Evolutionary conservation across 768 basidiomycete species (phyloP).

Genomic region (Asterophora parasitica): DNA sequence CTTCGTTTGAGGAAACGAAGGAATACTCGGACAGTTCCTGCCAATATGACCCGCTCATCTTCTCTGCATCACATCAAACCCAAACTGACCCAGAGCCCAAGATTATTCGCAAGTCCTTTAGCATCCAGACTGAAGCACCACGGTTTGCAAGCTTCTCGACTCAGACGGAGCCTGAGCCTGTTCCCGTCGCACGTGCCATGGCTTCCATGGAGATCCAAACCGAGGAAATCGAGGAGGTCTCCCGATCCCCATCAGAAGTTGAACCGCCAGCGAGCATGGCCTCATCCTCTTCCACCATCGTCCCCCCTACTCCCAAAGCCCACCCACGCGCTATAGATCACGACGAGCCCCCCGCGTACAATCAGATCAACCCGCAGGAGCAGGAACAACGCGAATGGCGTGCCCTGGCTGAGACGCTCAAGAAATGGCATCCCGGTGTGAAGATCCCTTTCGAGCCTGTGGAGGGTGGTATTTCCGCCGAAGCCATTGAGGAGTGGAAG

Average conservation of each 20-base stretch:
- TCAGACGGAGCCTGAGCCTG: slow-evolving; percentile 32
- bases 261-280: slow-evolving; percentile 47
- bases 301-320: slow-evolving; percentile 66
- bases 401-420: slow-evolving; percentile 54
- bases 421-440: slow-evolving; percentile 67
- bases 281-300: slow-evolving; percentile 69
- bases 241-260: slow-evolving; percentile 45
- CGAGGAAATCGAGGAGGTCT: slow-evolving; percentile 34
- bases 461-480: slow-evolving; percentile 58
- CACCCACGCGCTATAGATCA: slow-evolving; percentile 27
- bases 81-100: slow-evolving; percentile 65
- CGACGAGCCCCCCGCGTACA: slow-evolving; percentile 75
- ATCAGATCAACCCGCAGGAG: slow-evolving; percentile 52
- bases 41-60: slow-evolving; percentile 61
- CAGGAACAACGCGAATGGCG: slow-evolving; percentile 46
- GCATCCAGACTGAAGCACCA: slow-evolving; percentile 53
- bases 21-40: slow-evolving; percentile 74
- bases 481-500: slow-evolving; percentile 72
- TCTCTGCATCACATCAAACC: slow-evolving; percentile 38
- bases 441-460: slow-evolving; percentile 38
- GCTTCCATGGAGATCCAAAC: slow-evolving; percentile 67
- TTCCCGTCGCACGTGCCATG: slow-evolving; percentile 32
- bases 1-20: slow-evolving; percentile 57
- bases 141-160: slow-evolving; percentile 20
- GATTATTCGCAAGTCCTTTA: slow-evolving; percentile 39